A percentile compares a stretch with the other conserved stretches of the same genome.
Conservation (phyloP, 2,329 filamentous ascomycete genomes). For the Beauveria australis region DNA sequence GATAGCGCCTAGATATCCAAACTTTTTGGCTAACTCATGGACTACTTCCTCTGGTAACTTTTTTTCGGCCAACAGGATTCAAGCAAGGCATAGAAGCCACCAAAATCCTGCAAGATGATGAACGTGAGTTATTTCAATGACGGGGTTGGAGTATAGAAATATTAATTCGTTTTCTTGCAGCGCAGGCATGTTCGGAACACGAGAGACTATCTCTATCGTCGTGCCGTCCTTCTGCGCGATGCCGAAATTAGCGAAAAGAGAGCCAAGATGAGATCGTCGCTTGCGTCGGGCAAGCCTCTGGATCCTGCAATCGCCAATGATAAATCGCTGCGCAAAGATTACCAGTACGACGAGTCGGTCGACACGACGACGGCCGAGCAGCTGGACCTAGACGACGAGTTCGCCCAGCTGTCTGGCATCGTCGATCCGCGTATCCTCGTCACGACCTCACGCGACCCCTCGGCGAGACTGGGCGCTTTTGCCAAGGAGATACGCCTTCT, state of each 20-base stretch:
- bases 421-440: conserved; percentile 84
- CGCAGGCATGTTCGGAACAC: conserved; percentile 35
- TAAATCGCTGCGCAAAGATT: conserved; percentile 74
- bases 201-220: conserved; percentile 67
- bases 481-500: conserved; percentile 84
- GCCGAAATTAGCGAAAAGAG: conserved; percentile 90
- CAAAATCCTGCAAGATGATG: conserved; percentile 17
- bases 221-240: conserved; percentile 78
- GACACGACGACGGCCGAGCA: conserved; percentile 61
- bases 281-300: conserved; percentile 82
- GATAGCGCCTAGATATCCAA: conserved; percentile 21
- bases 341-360: conserved; percentile 83
- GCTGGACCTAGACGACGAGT: conserved; percentile 79
- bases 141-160: background rate
- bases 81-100: background rate
- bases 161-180: conserved; percentile 19
- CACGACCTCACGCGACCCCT: conserved; percentile 84
- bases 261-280: conserved; percentile 73
- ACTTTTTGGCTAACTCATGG: background rate
- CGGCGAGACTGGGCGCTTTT: conserved; percentile 76
- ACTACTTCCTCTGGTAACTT: conserved; percentile 19
- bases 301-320: conserved; percentile 80
- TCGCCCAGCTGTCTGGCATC: conserved; percentile 81
- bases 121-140: conserved; percentile 22
- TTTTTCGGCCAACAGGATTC: background rate